Evolutionary conservation across 768 basidiomycete genomes (phyloP), one percentile per base, ranked within the genome.

Genomic region (Amanita fuliginea): DNA sequence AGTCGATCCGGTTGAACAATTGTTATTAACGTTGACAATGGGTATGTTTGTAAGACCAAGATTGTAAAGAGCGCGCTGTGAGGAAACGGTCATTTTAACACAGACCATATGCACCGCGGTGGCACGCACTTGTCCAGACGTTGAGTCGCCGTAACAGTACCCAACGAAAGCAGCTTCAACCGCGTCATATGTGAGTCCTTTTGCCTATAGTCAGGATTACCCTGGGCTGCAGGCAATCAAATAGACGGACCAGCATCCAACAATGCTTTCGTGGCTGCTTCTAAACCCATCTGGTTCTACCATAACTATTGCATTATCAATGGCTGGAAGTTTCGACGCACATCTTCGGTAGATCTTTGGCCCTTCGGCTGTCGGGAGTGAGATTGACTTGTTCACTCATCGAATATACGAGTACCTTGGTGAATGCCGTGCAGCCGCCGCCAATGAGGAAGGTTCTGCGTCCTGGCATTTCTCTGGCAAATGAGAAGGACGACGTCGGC

Each of bases 11-110:
- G 88, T 88, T 3, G 87, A 82, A 58, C 88, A 90, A 63, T 87
- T 87, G 65, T 91, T 91, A 69, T 88, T 90, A 37, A 91, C 85
- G 56, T 91, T 92, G 44, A 83, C 74, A 58, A 92, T 81, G 0
- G 89, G 88, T 51, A 92, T 90, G 30, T 79, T 73, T 0, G 88
- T 91, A 62, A 91, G 73, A 16, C 89, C 89, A 36, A 91, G 78
- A 60, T 80, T 82, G 65, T 91, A 92, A 16, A 92, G 68, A 6
- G 86, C 79, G 13, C 87, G 74, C 80, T 91, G 58, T 44, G 42
- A 28, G 28, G 42, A 18, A 13, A 2, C n/a, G 26, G 18, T 18
- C 6, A 21, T 10, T 10, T 6, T 39, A 4, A 22, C 9, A 13
- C 6, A 18, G 7, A 26, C 4, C 6, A 8, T 14, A 37, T 13